Evolutionary conservation across 2,329 filamentous ascomycete genomes (phyloP).

Genomic region (Rutstroemia sp.): DNA sequence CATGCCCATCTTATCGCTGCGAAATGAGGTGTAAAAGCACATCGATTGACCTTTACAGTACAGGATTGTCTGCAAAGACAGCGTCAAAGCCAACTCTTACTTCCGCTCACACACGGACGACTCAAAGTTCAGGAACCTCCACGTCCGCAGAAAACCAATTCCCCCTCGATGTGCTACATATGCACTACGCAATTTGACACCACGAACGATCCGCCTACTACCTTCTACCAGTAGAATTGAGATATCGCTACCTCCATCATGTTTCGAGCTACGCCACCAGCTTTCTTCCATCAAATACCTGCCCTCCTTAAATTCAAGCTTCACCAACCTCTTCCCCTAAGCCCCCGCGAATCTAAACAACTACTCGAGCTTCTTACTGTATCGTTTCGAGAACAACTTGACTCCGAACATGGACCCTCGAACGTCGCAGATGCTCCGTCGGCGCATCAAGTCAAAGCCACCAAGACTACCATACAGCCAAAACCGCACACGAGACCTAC

Average conservation of each 20-base stretch:
- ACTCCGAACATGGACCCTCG: constrained; percentile 41
- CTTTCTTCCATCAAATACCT: constrained; percentile 41
- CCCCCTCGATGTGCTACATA: no score
- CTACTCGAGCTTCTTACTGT: constrained; percentile 53
- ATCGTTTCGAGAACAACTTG: constrained; percentile 57
- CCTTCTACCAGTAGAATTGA: constrained; percentile 31
- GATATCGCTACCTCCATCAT: constrained; percentile 35
- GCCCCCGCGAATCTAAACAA: constrained; percentile 48
- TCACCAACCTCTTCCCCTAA: constrained; percentile 43
- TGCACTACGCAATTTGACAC: not conserved
- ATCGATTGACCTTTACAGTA: not conserved
- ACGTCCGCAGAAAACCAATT: no score
- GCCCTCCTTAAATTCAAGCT: constrained; percentile 38
- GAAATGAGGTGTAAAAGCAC: constrained; percentile 2
- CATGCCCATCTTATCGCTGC: not conserved
- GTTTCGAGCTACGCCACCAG: constrained; percentile 45
- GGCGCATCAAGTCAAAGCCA: not conserved
- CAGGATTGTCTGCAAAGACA: not conserved
- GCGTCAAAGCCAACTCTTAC: no score
- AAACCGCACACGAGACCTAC: constrained; percentile 24
- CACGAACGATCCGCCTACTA: constrained; percentile 16
- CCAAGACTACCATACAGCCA: constrained; percentile 17
- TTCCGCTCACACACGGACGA: no score
- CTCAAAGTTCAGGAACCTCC: no score
- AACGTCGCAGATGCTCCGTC: constrained; percentile 23